phyloP scores from a whole-genome alignment of 345 rosid genomes.

The Populus ilicifolia region DNA sequence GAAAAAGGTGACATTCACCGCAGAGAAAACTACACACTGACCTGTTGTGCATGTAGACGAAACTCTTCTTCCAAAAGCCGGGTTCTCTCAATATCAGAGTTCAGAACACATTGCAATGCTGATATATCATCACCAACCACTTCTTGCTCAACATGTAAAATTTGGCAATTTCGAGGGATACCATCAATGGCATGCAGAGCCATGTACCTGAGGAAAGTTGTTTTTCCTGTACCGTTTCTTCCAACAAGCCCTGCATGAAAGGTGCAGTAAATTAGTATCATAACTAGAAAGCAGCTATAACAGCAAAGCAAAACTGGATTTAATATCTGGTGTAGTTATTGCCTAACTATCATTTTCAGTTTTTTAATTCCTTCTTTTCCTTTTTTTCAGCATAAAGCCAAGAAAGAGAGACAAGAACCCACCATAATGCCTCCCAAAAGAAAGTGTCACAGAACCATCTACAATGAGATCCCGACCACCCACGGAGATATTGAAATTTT shows the following conservation, averaged over 20 bases:
- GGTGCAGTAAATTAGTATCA: neutral
- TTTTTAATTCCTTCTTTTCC: constrained; percentile 3
- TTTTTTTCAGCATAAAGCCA: neutral
- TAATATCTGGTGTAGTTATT: too few species aligned
- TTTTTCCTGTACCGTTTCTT: constrained; percentile 98
- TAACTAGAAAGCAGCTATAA: neutral
- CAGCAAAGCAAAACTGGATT: neutral
- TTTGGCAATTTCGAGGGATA: constrained; percentile 93
- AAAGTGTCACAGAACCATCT: constrained; percentile 78
- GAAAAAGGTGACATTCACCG: constrained; percentile 7
- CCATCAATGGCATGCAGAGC: constrained; percentile 98
- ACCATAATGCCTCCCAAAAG: constrained; percentile 98
- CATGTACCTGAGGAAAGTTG: constrained; percentile 93
- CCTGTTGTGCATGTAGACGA: constrained; percentile 65
- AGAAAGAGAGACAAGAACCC: constrained; percentile 26
- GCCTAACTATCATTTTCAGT: neutral
- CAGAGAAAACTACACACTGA: constrained; percentile 19
- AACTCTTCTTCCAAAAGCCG: constrained; percentile 82
- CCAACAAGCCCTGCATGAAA: constrained; percentile 80
- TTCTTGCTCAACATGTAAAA: constrained; percentile 97
- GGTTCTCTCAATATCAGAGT: constrained; percentile 86
- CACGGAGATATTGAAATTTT: constrained; percentile 84
- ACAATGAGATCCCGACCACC: constrained; percentile 98
- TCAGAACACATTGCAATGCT: constrained; percentile 92
- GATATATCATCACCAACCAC: constrained; percentile 83